phyloP scores from a whole-genome alignment of 2,329 filamentous ascomycete genomes.

The Stemphylium vesicarium region DNA sequence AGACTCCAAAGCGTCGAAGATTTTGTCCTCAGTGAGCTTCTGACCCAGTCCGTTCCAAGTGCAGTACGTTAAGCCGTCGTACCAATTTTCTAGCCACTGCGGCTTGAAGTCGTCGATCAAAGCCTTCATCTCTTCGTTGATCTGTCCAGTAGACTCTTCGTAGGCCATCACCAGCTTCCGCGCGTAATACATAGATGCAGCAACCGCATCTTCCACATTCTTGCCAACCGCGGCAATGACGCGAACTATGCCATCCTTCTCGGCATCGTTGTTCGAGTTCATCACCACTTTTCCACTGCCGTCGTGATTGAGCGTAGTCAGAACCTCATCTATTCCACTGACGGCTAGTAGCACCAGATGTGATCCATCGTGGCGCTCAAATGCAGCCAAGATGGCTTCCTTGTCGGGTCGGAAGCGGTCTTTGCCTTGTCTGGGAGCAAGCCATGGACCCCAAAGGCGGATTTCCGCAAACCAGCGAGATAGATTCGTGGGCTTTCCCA shows the following conservation, averaged over 20 bases:
- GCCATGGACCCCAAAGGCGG: constrained; percentile 81
- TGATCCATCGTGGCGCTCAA: constrained; percentile 73
- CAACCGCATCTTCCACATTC: constrained; percentile 75
- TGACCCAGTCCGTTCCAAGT: constrained; percentile 96
- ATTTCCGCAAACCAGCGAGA: constrained; percentile 83
- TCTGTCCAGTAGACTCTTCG: constrained; percentile 53
- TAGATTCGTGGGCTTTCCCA: constrained; percentile 70
- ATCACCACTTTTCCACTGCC: constrained; percentile 70
- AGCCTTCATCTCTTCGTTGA: constrained; percentile 55
- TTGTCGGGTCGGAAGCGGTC: constrained; percentile 71
- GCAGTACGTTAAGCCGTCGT: constrained; percentile 91
- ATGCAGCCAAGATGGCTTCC: constrained; percentile 79
- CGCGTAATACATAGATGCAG: constrained; percentile 87
- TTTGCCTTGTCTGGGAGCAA: constrained; percentile 85
- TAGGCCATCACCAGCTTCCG: constrained; percentile 64
- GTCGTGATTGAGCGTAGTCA: constrained; percentile 72
- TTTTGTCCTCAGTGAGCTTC: constrained; percentile 77
- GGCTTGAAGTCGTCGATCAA: constrained; percentile 59
- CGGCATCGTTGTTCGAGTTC: constrained; percentile 74
- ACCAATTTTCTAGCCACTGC: constrained; percentile 85
- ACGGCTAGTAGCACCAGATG: constrained; percentile 80
- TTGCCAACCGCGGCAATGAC: constrained; percentile 75
- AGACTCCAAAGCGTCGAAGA: constrained; percentile 75
- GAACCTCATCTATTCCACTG: constrained; percentile 73
- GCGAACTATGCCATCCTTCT: constrained; percentile 60